Percentiles rank a stretch among this genome's conserved stretches.
Conservation (phyloP, 108 stramenopile species). For the Cyclostephanos tholiformis region DNA sequence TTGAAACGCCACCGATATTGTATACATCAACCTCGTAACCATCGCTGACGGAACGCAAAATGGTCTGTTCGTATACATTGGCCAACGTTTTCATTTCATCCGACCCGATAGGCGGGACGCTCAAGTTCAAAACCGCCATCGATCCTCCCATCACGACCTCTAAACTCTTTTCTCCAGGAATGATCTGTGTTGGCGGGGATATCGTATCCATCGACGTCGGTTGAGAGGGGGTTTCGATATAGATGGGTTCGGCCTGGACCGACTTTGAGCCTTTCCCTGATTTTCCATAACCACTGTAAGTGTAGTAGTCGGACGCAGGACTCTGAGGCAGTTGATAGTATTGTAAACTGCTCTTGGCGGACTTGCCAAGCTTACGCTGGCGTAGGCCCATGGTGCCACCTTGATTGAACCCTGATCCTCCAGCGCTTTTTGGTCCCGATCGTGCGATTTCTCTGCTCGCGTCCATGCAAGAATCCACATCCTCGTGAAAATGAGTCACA, state of each 20-base stretch:
- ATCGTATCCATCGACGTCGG: not conserved
- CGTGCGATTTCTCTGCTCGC: not conserved
- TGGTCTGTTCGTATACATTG: slow-evolving; percentile 26
- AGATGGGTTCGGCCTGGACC: not conserved
- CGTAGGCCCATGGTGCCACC: not conserved
- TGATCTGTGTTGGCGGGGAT: too few relatives aligned
- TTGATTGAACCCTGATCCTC: not conserved
- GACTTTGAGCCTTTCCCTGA: slow-evolving; percentile 13
- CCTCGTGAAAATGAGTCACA: slow-evolving; percentile 13
- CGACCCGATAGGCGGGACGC: slow-evolving; percentile 3
- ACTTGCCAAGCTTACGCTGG: slow-evolving; percentile 8
- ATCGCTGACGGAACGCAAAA: slow-evolving; percentile 17
- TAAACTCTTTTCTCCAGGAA: slow-evolving; percentile 8
- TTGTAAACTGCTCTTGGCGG: slow-evolving; percentile 6
- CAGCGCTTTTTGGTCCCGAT: not conserved
- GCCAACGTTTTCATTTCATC: slow-evolving; percentile 15
- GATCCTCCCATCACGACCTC: slow-evolving; percentile 38
- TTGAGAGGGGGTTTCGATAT: not conserved
- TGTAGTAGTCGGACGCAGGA: not conserved
- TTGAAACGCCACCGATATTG: slow-evolving; percentile 29
- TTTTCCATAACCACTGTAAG: slow-evolving; percentile 6
- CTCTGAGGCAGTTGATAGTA: not conserved
- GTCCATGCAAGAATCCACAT: slow-evolving; percentile 7
- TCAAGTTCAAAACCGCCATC: slow-evolving; percentile 18
- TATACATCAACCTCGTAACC: slow-evolving; percentile 25